Evolutionary conservation across 2,329 filamentous ascomycete genomes (phyloP).

Genomic region (Escovopsis sp.): DNA sequence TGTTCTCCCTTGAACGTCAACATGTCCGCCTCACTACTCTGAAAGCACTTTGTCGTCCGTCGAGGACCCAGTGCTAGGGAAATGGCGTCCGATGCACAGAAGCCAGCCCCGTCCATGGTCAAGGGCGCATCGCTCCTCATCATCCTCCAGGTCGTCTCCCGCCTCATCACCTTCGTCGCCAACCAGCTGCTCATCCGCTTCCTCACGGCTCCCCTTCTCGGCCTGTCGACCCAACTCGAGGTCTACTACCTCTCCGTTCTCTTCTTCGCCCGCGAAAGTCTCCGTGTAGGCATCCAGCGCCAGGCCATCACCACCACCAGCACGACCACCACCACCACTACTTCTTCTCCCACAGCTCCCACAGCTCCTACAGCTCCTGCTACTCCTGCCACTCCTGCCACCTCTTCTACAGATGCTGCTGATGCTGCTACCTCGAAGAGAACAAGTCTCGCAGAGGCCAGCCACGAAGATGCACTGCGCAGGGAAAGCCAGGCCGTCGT

Average conservation of each 20-base stretch:
- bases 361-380: too few relatives aligned
- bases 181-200: conserved; percentile 86
- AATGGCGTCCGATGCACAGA: too few relatives aligned
- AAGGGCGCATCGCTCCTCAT: conserved; percentile 76
- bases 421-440: too few relatives aligned
- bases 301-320: conserved; percentile 25
- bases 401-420: too few relatives aligned
- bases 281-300: conserved; percentile 82
- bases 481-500: conserved; percentile 57
- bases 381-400: too few relatives aligned
- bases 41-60: too few relatives aligned
- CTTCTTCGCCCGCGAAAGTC: conserved; percentile 82
- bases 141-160: conserved; percentile 72
- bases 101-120: conserved; percentile 24
- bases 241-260: conserved; percentile 86
- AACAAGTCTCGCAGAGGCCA: conserved; percentile 5
- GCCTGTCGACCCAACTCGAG: conserved; percentile 78
- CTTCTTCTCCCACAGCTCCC: too few relatives aligned
- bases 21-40: too few relatives aligned
- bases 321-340: conserved; percentile 3
- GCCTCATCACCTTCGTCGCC: conserved; percentile 74
- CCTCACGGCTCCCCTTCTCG: conserved; percentile 70
- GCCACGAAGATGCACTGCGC: conserved; percentile 7
- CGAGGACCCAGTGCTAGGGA: too few relatives aligned
- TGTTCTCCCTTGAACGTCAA: too few relatives aligned